Percentiles rank a stretch among this genome's conserved stretches.
These are phyloP conservation scores for Pseudocohnilembus persalinus DNA, from an alignment of 169 alveolate genomes.

Conservation along the genomic window DNA sequence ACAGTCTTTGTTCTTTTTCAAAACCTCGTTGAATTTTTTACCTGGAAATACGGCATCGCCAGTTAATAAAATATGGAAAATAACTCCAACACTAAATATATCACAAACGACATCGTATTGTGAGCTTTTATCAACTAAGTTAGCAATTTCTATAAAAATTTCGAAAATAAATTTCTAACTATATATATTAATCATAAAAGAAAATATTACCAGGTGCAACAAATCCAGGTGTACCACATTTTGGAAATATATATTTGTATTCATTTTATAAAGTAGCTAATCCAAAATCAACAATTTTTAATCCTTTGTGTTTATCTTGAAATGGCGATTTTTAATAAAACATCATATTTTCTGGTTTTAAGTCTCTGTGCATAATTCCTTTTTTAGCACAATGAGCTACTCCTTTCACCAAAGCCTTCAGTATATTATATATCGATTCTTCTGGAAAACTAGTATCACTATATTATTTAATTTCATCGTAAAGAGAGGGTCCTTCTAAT, in stretches of 20 bases:
- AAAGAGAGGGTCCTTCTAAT: constrained; percentile 1
- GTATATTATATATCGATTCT: not conserved
- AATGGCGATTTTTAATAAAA: not conserved
- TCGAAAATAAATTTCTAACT: no score
- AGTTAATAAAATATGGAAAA: constrained; percentile 60
- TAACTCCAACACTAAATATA: constrained; percentile 63
- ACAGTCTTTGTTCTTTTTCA: constrained; percentile 62
- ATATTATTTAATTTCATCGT: not conserved
- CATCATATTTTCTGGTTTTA: constrained; percentile 42
- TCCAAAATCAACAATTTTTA: constrained; percentile 40
- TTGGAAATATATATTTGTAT: constrained; percentile 11
- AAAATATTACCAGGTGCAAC: constrained; percentile 29
- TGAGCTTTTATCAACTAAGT: constrained; percentile 31
- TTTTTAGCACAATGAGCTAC: constrained; percentile 4
- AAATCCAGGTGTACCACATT: constrained; percentile 45
- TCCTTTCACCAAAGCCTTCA: constrained; percentile 2
- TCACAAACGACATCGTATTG: constrained; percentile 50
- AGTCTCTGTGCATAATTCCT: constrained; percentile 35
- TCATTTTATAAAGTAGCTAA: constrained; percentile 18
- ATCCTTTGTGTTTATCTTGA: constrained; percentile 4
- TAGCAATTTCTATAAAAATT: not conserved
- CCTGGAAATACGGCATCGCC: constrained; percentile 73
- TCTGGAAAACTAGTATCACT: not conserved
- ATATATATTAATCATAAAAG: not conserved
- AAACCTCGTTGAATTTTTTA: constrained; percentile 64